Conservation (phyloP, 164 flowering plant species). For the Pachysandra terminalis region DNA sequence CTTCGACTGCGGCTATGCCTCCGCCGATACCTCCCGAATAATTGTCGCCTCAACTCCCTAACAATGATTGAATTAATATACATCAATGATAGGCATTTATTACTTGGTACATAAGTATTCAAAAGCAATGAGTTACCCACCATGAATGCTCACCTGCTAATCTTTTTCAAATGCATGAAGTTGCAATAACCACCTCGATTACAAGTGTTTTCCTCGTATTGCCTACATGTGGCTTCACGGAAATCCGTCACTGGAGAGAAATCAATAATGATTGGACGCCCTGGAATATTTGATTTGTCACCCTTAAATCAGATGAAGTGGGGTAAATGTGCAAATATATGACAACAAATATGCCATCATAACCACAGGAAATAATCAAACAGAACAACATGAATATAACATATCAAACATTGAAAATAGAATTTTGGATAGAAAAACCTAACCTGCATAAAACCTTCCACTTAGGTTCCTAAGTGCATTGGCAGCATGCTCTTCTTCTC, state of each 20-base stretch:
- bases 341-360: neutral
- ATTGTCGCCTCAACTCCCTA: slow-evolving; percentile 73
- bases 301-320: neutral
- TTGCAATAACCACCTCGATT: slow-evolving; percentile 95
- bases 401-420: neutral
- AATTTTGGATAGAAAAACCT: neutral
- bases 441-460: slow-evolving; percentile 90
- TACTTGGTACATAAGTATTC: neutral
- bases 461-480: slow-evolving; percentile 62
- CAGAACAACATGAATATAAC: neutral
- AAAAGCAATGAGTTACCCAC: neutral
- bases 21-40: slow-evolving; percentile 56
- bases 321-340: neutral
- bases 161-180: slow-evolving; percentile 90
- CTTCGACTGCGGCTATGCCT: slow-evolving; percentile 64
- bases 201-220: slow-evolving; percentile 82
- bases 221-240: slow-evolving; percentile 94
- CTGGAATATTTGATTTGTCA: slow-evolving; percentile 26
- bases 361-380: neutral
- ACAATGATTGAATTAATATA: neutral
- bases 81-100: neutral
- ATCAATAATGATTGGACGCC: slow-evolving; percentile 90
- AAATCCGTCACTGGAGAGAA: slow-evolving; percentile 95
- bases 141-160: slow-evolving; percentile 50
- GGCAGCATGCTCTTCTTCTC: slow-evolving; percentile 89